These are phyloP conservation scores for Vickermania spadyakhi DNA, from an alignment of 208 protist species.

Conservation along the genomic window DNA sequence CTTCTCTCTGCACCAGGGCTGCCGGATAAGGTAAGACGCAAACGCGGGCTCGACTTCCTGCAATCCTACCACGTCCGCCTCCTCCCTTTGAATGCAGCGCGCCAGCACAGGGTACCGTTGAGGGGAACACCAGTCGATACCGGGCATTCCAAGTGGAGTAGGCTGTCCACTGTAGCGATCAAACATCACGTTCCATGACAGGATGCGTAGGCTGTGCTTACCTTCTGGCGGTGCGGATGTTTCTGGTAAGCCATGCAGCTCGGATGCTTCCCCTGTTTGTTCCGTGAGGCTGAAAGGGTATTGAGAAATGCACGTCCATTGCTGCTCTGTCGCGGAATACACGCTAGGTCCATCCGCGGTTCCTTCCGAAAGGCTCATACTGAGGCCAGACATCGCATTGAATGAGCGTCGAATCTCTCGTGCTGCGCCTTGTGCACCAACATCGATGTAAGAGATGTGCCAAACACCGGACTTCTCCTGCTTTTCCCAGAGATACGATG, in stretches of 20 bases:
- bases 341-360: conserved; percentile 4
- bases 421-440: conserved; percentile 25
- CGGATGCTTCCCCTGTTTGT: conserved; percentile 28
- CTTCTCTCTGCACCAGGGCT: conserved; percentile 57
- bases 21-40: conserved; percentile 46
- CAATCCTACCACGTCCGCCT: conserved; percentile 87
- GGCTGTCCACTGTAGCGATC: conserved; percentile 84
- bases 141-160: conserved; percentile 85
- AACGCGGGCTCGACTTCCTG: conserved; percentile 84
- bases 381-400: conserved; percentile 26
- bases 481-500: conserved; percentile 69
- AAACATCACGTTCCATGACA: conserved; percentile 91
- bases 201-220: conserved; percentile 32
- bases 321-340: background rate
- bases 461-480: conserved; percentile 48
- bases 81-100: conserved; percentile 49
- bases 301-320: background rate
- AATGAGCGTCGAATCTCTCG: conserved; percentile 36
- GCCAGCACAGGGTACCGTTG: conserved; percentile 82
- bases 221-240: background rate
- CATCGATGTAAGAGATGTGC: conserved; percentile 72
- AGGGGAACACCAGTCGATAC: conserved; percentile 87
- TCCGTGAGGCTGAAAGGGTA: conserved; percentile 3
- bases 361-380: conserved; percentile 12
- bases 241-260: conserved; percentile 21